phyloP scores from a whole-genome alignment of 148 eudicot genomes.

The Rhododendron molle region DNA sequence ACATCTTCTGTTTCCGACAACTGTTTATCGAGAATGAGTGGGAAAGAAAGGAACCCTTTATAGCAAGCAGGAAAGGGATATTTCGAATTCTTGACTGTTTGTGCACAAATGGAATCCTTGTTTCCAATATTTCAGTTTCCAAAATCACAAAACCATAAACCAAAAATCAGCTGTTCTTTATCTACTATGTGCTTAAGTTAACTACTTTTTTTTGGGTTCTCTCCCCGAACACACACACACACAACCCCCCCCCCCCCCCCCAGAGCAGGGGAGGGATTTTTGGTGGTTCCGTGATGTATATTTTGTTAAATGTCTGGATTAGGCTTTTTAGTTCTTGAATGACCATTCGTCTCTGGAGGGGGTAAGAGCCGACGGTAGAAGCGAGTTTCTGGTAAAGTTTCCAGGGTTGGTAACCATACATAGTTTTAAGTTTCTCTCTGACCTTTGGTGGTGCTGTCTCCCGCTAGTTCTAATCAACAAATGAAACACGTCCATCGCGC shows the following conservation, averaged over 20 bases:
- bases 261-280: not conserved
- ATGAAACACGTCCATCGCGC: not conserved
- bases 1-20: not conserved
- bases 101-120: not conserved
- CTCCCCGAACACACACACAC: too few species aligned
- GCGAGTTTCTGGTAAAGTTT: not conserved
- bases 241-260: not conserved
- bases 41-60: not conserved
- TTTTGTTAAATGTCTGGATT: too few species aligned
- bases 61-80: not conserved
- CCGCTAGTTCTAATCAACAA: not conserved
- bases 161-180: not conserved
- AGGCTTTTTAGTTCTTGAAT: too few species aligned
- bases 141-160: not conserved
- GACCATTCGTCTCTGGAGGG: too few species aligned
- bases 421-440: not conserved
- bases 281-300: too few species aligned
- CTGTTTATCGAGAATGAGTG: not conserved
- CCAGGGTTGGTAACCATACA: not conserved
- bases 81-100: not conserved
- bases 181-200: not conserved
- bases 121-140: not conserved
- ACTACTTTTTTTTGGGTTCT: not conserved
- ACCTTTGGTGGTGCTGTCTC: not conserved
- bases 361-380: too few species aligned